These are phyloP conservation scores for Syzygium oleosum DNA, from an alignment of 345 rosid genomes.

Conservation along the genomic window DNA sequence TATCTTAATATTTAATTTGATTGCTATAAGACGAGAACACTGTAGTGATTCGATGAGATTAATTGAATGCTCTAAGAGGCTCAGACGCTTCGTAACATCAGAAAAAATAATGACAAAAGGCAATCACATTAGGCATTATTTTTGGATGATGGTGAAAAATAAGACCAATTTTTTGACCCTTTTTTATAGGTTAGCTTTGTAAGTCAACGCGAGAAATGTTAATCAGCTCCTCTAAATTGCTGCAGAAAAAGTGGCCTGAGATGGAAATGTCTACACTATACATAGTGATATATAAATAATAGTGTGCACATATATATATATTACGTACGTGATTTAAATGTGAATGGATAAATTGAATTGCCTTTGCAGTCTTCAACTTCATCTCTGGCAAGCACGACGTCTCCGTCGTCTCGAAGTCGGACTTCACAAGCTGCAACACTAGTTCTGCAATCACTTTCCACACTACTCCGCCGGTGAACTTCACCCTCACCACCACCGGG, in stretches of 20 bases:
- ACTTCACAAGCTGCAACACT: constrained; percentile 4
- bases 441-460: background rate
- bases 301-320: background rate
- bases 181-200: background rate
- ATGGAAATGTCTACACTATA: background rate
- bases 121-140: too few species aligned
- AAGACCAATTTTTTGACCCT: background rate
- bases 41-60: background rate
- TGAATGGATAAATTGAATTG: background rate
- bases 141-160: background rate
- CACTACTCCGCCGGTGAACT: constrained; percentile 5
- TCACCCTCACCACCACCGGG: background rate
- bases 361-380: constrained; percentile 22
- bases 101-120: too few species aligned
- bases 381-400: constrained; percentile 11
- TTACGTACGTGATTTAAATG: background rate
- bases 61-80: background rate
- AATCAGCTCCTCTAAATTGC: background rate
- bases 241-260: background rate
- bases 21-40: background rate
- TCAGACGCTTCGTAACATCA: background rate
- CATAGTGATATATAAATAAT: background rate
- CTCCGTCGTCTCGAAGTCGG: constrained; percentile 9
- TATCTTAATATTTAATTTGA: background rate
- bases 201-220: background rate